phyloP scores from a whole-genome alignment of 768 basidiomycete genomes.

The Scleroderma bovista region DNA sequence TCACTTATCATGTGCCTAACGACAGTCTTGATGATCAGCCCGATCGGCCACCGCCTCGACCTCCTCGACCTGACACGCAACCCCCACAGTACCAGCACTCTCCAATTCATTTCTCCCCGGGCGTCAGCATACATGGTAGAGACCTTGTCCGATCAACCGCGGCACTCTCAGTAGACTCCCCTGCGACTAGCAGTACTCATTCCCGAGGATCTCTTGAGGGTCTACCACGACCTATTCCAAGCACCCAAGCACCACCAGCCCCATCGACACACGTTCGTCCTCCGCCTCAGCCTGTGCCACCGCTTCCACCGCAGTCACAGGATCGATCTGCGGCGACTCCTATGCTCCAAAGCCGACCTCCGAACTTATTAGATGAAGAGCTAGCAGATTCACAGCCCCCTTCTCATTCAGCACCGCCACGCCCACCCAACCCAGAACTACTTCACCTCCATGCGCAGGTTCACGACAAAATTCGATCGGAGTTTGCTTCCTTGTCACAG shows the following conservation, averaged over 20 bases:
- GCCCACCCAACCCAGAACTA: constrained; percentile 87
- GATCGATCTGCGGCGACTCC: constrained; percentile 12
- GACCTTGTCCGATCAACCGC: constrained; percentile 14
- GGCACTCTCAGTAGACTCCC: constrained; percentile 15
- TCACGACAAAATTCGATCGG: constrained; percentile 66
- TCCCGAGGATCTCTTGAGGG: constrained; percentile 23
- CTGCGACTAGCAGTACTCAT: constrained; percentile 22
- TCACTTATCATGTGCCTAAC: not conserved
- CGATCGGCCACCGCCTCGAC: constrained; percentile 32
- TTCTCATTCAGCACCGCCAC: constrained; percentile 51
- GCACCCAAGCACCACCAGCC: constrained; percentile 7
- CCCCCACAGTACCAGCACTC: constrained; percentile 25
- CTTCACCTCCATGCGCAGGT: constrained; percentile 74
- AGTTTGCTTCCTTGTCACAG: constrained; percentile 65
- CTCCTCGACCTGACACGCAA: constrained; percentile 13
- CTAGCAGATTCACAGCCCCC: constrained; percentile 17
- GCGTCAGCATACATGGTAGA: constrained; percentile 13
- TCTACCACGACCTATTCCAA: constrained; percentile 20
- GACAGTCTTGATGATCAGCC: constrained; percentile 11
- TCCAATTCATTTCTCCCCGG: constrained; percentile 12
- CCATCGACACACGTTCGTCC: constrained; percentile 20
- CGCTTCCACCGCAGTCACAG: constrained; percentile 15
- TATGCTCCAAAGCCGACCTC: constrained; percentile 21
- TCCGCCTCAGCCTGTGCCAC: constrained; percentile 23
- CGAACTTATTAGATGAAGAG: constrained; percentile 67